Percentiles rank a stretch among this genome's conserved stretches.
These are phyloP conservation scores for Globisporangium cederbergense DNA, from an alignment of 352 stramenopile species.

Conservation along the genomic window DNA sequence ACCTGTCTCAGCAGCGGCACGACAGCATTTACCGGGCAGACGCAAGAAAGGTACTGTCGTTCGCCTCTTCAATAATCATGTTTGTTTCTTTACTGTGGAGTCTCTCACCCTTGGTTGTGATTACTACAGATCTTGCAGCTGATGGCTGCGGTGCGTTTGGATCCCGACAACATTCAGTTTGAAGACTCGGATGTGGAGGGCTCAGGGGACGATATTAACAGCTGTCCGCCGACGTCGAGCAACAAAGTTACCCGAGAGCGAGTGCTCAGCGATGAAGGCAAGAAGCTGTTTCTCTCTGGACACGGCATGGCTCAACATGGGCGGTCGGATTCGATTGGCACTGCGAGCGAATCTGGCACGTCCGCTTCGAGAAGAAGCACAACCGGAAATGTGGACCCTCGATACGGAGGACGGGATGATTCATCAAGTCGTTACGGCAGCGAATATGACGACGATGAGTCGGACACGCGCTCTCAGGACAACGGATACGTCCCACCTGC, in stretches of 20 bases:
- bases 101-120: background rate
- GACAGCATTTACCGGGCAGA: slow-evolving; percentile 81
- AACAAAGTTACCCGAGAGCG: slow-evolving; percentile 63
- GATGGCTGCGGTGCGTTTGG: slow-evolving; percentile 71
- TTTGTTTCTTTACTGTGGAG: background rate
- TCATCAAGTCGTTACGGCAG: slow-evolving; percentile 45
- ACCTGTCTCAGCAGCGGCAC: slow-evolving; percentile 80
- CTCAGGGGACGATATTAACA: slow-evolving; percentile 47
- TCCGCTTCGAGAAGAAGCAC: slow-evolving; percentile 24
- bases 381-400: slow-evolving; percentile 31
- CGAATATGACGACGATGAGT: slow-evolving; percentile 58
- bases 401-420: slow-evolving; percentile 44
- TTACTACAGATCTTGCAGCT: slow-evolving; percentile 62
- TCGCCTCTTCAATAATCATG: background rate
- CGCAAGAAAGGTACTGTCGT: slow-evolving; percentile 51
- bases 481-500: slow-evolving; percentile 45
- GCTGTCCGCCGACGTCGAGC: slow-evolving; percentile 63
- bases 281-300: slow-evolving; percentile 68
- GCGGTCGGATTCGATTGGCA: slow-evolving; percentile 27
- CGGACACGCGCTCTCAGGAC: slow-evolving; percentile 44
- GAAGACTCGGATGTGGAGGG: slow-evolving; percentile 48
- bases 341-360: slow-evolving; percentile 26
- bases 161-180: slow-evolving; percentile 77
- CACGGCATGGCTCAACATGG: slow-evolving; percentile 31
- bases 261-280: slow-evolving; percentile 83